phyloP scores from a whole-genome alignment of 768 basidiomycete genomes.

The Leccinum rimulosum region DNA sequence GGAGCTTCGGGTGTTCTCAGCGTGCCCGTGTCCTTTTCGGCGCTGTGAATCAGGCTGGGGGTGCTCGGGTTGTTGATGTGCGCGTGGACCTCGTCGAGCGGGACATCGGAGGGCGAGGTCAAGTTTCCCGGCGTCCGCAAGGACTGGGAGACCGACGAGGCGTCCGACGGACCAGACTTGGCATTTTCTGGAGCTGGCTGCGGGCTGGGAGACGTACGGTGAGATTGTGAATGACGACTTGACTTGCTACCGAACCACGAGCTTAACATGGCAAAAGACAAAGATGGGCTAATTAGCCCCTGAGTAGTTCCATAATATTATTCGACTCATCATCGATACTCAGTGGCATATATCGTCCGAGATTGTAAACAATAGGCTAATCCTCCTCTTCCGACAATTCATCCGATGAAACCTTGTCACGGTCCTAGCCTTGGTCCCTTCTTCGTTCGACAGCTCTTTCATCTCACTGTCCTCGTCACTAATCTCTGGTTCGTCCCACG shows the following conservation, averaged over 20 bases:
- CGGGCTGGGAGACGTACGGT: slow-evolving; percentile 4
- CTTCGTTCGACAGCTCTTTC: slow-evolving; percentile 13
- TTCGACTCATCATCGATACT: too few species aligned
- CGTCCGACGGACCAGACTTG: slow-evolving; percentile 8
- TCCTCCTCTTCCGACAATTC: slow-evolving; percentile 12
- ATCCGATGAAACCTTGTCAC: slow-evolving; percentile 6
- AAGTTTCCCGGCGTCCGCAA: slow-evolving; percentile 8
- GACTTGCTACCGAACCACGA: slow-evolving; percentile 34
- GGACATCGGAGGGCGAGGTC: slow-evolving; percentile 22
- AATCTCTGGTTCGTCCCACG: too few species aligned
- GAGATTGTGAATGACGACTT: slow-evolving; percentile 19
- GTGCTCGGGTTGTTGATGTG: slow-evolving; percentile 27
- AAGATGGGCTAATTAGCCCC: slow-evolving; percentile 10
- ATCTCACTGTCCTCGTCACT: slow-evolving; percentile 8
- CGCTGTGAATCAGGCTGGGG: slow-evolving; percentile 17
- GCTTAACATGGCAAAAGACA: slow-evolving; percentile 25
- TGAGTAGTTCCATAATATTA: background rate
- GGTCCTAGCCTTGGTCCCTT: background rate
- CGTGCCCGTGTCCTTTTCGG: slow-evolving; percentile 12
- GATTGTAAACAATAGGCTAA: background rate
- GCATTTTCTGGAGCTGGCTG: background rate
- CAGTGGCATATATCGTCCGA: too few species aligned
- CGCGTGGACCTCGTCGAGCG: slow-evolving; percentile 22
- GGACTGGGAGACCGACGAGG: slow-evolving; percentile 19
- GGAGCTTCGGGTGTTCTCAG: slow-evolving; percentile 11